These are phyloP conservation scores for Aphanomyces stellatus DNA, from an alignment of 352 stramenopile genomes.

Conservation along the genomic window DNA sequence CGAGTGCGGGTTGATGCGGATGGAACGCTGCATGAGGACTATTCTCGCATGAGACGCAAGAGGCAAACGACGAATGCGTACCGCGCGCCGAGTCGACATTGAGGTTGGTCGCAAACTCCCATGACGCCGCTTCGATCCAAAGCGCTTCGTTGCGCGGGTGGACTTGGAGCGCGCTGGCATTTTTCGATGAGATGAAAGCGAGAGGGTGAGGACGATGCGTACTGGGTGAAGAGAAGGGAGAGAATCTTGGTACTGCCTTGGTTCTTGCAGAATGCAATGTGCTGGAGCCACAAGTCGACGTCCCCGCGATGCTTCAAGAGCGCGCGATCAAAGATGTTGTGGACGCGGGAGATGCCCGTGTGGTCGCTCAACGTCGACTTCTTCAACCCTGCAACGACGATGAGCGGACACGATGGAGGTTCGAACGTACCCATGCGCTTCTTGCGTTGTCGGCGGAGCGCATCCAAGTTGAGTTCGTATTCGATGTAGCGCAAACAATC, in stretches of 20 bases:
- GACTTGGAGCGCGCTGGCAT: slow-evolving; percentile 60
- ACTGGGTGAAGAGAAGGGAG: slow-evolving; percentile 62
- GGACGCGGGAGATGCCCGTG: slow-evolving; percentile 55
- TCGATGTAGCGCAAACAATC: slow-evolving; percentile 91
- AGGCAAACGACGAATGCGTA: background rate
- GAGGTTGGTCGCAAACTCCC: slow-evolving; percentile 81
- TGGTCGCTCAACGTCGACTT: slow-evolving; percentile 72
- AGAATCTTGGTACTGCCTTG: slow-evolving; percentile 59
- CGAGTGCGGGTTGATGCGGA: slow-evolving; percentile 78
- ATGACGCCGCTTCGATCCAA: slow-evolving; percentile 87
- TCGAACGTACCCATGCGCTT: slow-evolving; percentile 33
- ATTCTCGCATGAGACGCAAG: background rate
- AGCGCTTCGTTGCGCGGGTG: slow-evolving; percentile 77
- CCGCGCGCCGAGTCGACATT: slow-evolving; percentile 78
- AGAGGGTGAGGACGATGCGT: background rate
- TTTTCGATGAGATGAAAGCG: background rate
- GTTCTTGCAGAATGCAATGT: slow-evolving; percentile 80
- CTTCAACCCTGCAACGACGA: slow-evolving; percentile 27
- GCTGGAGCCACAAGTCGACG: slow-evolving; percentile 87
- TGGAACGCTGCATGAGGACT: slow-evolving; percentile 88
- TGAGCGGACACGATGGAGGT: background rate
- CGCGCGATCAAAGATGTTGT: slow-evolving; percentile 81
- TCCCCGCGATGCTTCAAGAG: slow-evolving; percentile 83
- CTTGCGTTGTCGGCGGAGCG: slow-evolving; percentile 78
- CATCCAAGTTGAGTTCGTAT: slow-evolving; percentile 90